Evolutionary conservation across 1,284 basidiomycete genomes (phyloP), one percentile per base, ranked within the genome.

Genomic region (Cutaneotrichosporon daszewskae): DNA sequence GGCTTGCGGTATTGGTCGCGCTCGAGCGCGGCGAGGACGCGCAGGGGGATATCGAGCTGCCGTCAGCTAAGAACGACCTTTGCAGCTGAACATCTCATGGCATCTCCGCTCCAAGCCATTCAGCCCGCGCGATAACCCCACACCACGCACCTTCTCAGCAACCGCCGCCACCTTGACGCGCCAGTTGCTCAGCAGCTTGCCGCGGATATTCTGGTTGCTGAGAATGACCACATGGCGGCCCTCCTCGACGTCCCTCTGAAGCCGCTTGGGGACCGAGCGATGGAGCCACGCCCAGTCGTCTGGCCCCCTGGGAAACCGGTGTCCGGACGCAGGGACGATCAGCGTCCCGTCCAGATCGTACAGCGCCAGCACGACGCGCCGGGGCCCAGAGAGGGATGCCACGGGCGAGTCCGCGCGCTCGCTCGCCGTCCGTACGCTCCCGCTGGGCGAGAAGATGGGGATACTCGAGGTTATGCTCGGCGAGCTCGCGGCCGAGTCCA

Each of bases 341-440:
- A 94, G 59, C 0, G 88, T 92, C 0, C 87, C 89, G 62, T 95
- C 90, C 5, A 95, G 72, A 62, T 94, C 89, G 58, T 90, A 88
- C 7, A 83, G 77, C 5, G 87, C 85, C 18, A 91, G 77, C 49
- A 81, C 83, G 23, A 66, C 41, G 18, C 26, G 25, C 17, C n/a
- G n/a, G n/a, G n/a, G n/a, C n/a, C n/a, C n/a, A n/a, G n/a, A n/a
- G n/a, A n/a, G n/a, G n/a, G n/a, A n/a, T n/a, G n/a, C n/a, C n/a
- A n/a, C n/a, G n/a, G n/a, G n/a, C n/a, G n/a, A n/a, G n/a, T n/a
- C n/a, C n/a, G n/a, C n/a, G n/a, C n/a, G n/a, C n/a, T n/a, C n/a
- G n/a, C n/a, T n/a, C n/a, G n/a, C n/a, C n/a, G n/a, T n/a, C n/a
- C n/a, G n/a, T n/a, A n/a, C n/a, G n/a, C n/a, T n/a, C n/a, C n/a